Conservation (phyloP, 2,329 filamentous ascomycete genomes). For the Cytospora piceae region DNA sequence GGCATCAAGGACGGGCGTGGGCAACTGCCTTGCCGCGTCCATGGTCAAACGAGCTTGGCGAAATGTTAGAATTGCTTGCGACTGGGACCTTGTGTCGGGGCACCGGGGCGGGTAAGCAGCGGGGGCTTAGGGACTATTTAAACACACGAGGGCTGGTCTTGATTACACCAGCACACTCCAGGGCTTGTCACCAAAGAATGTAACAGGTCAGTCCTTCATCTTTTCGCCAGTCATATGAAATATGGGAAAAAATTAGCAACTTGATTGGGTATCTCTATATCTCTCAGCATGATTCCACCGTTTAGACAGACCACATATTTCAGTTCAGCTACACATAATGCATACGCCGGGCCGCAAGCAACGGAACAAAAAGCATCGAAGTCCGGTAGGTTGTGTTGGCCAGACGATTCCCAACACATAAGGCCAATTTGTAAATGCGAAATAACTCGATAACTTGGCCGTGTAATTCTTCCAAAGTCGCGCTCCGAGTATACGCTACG, state of each 20-base stretch:
- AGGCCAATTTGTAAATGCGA: background rate
- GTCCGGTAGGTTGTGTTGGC: background rate
- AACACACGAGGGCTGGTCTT: background rate
- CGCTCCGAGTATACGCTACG: background rate
- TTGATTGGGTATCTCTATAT: constrained; percentile 16
- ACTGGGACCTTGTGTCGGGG: background rate
- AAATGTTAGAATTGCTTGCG: background rate
- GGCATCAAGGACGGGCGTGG: background rate
- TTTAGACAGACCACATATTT: background rate
- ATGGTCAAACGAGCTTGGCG: background rate
- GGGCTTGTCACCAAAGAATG: background rate
- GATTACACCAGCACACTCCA: background rate
- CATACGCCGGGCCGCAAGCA: background rate
- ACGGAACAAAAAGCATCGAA: background rate
- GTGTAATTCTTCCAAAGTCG: background rate
- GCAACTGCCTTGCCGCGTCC: background rate
- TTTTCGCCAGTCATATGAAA: background rate
- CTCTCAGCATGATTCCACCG: background rate
- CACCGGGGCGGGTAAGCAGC: background rate
- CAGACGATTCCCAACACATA: background rate
- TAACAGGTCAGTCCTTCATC: background rate
- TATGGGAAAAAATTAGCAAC: background rate
- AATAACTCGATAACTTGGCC: too few relatives aligned
- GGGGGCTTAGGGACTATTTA: background rate
- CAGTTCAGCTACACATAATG: background rate